Evolutionary conservation across 345 rosid species (phyloP), one percentile per base, ranked within the genome.

Genomic region (Populus alba): DNA sequence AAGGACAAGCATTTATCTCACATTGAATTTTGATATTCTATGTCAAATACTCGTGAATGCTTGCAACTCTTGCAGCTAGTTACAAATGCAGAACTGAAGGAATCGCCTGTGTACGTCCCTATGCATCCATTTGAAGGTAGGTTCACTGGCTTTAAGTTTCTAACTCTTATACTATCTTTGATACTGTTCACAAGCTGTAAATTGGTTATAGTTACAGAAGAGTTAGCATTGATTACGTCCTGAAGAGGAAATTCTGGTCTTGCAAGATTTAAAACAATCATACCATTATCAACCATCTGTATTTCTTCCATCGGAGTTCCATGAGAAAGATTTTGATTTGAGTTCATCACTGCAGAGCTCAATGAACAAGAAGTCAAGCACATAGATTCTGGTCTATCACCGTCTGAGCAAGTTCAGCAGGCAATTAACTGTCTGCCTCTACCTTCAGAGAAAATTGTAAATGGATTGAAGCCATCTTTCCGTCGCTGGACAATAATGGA

Each of bases 51-150:
- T 70, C 16, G 62, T 1, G 9, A 41, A 31, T 47, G 33, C 15
- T 17, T 78, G 59, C 31, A 69, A 38, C 47, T 27, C 76, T 75
- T 66, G 85, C 87, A 92, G 97, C 86, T 88, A 10, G 74, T 90
- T 70, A 39, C 91, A 1, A 70, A 88, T 75, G 90, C 94, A 20
- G 83, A 86, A 65, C 41, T 92, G 29, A 87, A 75, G 81, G 93
- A 89, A 45, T 8, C 89, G 5, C 97, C 94, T 0, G 39, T 87
- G 9, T 92, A 76, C 68, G 89, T 80, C 31, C 97, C 94, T 10
- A 47, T 75, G 55, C 90, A 90, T 79, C 92, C 94, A 23, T 86
- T 83, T 53, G 55, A 84, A 81, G 93, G 93, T 86, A 55, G 15
- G 73, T 9, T 73, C 8, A 66, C n/a, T 16, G 2, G 9, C 69